phyloP scores from a whole-genome alignment of 192 early-diverging fungal genomes.

The Powellomyces hirtus region DNA sequence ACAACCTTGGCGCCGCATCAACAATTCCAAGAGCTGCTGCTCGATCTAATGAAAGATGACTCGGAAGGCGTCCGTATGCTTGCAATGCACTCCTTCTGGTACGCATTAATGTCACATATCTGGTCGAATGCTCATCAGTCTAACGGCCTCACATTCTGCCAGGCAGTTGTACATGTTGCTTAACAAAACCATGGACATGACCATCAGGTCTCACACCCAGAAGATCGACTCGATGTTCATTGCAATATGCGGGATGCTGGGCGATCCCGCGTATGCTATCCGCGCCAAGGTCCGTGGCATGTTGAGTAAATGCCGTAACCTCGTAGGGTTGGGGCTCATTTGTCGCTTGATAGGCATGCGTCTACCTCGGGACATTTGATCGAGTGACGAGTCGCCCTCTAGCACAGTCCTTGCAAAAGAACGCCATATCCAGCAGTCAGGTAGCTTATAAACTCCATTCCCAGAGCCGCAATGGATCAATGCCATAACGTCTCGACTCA shows the following conservation, averaged over 20 bases:
- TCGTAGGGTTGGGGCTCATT: background rate
- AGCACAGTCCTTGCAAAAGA: conserved; percentile 25
- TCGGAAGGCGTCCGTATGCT: conserved; percentile 1
- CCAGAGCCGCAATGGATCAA: background rate
- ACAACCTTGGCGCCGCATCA: background rate
- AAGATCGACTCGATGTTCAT: background rate
- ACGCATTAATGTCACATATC: background rate
- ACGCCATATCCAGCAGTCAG: background rate
- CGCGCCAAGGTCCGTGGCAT: background rate
- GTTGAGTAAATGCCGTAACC: background rate
- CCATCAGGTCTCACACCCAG: background rate
- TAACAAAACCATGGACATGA: background rate
- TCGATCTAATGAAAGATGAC: conserved; percentile 4
- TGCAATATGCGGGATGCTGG: background rate
- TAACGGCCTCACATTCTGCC: background rate
- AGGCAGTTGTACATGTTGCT: background rate
- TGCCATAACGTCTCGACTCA: background rate
- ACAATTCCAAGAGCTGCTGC: background rate
- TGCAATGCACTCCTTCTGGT: conserved; percentile 20
- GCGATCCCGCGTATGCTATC: background rate
- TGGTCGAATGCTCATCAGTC: conserved; percentile 4
- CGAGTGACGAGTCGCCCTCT: conserved; percentile 5
- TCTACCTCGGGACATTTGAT: conserved; percentile 25
- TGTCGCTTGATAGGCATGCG: conserved; percentile 12
- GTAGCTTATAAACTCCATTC: no score